Evolutionary conservation across 1,284 basidiomycete species (phyloP), one percentile per base, ranked within the genome.

Genomic region (Moniliella sp.): DNA sequence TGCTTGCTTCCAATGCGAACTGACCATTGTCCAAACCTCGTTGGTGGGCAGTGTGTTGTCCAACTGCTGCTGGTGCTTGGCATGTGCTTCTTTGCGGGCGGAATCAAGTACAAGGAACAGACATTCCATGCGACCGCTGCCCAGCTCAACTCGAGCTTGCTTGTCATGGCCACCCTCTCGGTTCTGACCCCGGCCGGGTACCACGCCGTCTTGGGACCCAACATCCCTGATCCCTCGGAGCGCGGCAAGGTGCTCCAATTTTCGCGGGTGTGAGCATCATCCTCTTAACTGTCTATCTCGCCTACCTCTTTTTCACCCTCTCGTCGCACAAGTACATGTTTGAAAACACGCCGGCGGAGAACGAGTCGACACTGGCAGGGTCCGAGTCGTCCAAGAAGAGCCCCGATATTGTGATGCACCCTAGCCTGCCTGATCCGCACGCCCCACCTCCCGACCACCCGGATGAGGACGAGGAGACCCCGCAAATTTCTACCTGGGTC

Each of bases 141-240:
- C 2, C 44, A 48, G 29, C 40, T 49, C 35, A 49, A 49, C 33
- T 40, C 43, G 7, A 40, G 40, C 32, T 36, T 48, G 1, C 41
- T 50, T 18, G 40, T 44, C 35, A 48, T 53, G 46, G 46, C 48
- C n/a, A 48, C 50, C 41, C 50, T 53, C 31, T 40, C 45, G 21
- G 37, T 48, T 28, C 39, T 53, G 21, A 53, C 50, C 18, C 50
- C 50, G 8, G 49, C 50, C 5, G 48, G 43, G 1, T 53, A 50
- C 35, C 50, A 53, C 25, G 43, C 46, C 3, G 46, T 47, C 1
- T 37, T 50, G 4, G 50, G 48, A 14, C 23, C 15, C n/a, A 13
- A 25, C n/a, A 16, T 25, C n/a, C n/a, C 9, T n/a, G 37, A 32
- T 15, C 28, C 16, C 17, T 37, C 50, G 5, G 50, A 53, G 33